phyloP scores from a whole-genome alignment of 2,329 filamentous ascomycete species.

The Neospermospora avenae region DNA sequence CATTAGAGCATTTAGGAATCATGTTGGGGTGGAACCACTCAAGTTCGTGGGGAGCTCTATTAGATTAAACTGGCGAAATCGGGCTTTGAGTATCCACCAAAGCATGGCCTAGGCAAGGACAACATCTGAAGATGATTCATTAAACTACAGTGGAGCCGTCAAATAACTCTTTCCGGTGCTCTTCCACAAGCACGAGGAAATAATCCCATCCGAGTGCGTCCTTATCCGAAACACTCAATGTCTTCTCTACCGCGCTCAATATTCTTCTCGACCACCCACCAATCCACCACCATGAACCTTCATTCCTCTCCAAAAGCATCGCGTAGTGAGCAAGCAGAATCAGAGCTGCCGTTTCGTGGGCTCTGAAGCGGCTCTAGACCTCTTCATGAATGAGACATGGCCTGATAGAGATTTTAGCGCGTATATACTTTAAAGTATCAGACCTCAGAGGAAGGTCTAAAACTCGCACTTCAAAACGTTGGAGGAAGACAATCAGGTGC shows the following conservation, averaged over 20 bases:
- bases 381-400: not conserved
- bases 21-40: too few species aligned
- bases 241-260: not conserved
- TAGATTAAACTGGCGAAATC: too few species aligned
- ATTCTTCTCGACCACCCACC: not conserved
- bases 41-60: too few species aligned
- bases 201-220: not conserved
- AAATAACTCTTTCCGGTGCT: not conserved
- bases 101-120: too few species aligned
- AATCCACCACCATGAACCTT: constrained; percentile 1
- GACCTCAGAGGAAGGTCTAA: too few species aligned
- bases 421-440: too few species aligned
- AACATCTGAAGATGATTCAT: too few species aligned
- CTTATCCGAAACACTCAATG: not conserved
- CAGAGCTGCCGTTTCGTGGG: not conserved
- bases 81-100: too few species aligned
- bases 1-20: too few species aligned
- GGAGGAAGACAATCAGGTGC: too few species aligned
- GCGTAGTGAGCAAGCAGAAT: not conserved
- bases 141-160: not conserved
- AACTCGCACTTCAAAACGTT: too few species aligned
- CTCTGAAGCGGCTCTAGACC: not conserved
- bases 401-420: not conserved
- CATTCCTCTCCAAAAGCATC: not conserved
- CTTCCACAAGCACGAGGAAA: not conserved